phyloP scores from a whole-genome alignment of 176 grass and related monocot species.

The Musa itinerans region DNA sequence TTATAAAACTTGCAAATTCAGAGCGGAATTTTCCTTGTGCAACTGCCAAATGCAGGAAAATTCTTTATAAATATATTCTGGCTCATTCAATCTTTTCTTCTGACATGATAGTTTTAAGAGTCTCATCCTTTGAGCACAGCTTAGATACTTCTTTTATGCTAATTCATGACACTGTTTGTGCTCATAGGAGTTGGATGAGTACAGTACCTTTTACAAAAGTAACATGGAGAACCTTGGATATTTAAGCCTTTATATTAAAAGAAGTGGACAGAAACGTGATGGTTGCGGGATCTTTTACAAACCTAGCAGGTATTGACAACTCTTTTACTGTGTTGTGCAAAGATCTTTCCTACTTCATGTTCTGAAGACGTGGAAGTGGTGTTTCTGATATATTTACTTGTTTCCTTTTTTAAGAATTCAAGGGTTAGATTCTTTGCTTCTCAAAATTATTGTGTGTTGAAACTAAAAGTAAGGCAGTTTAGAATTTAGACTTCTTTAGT shows the following conservation, averaged over 20 bases:
- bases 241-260: slow-evolving; percentile 80
- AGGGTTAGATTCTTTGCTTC: background rate
- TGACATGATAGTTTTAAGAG: no score
- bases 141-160: background rate
- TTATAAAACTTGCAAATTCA: background rate
- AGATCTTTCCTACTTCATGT: background rate
- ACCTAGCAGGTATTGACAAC: slow-evolving; percentile 37
- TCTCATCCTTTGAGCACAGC: background rate
- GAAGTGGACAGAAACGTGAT: slow-evolving; percentile 72
- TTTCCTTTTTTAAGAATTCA: background rate
- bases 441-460: background rate
- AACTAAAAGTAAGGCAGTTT: background rate
- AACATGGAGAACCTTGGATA: slow-evolving; percentile 84
- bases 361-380: slow-evolving; percentile 4
- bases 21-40: background rate
- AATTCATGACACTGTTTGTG: slow-evolving; percentile 1
- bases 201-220: slow-evolving; percentile 76
- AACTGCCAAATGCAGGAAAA: no score
- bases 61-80: background rate
- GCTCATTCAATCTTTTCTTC: background rate
- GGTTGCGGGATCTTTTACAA: slow-evolving; percentile 97
- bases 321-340: background rate
- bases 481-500: no score
- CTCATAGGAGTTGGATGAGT: slow-evolving; percentile 82
- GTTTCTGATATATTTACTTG: background rate